Percentiles rank a stretch among this genome's conserved stretches.
Conservation (phyloP, 768 basidiomycete species). For the Pisolithus tinctorius region DNA sequence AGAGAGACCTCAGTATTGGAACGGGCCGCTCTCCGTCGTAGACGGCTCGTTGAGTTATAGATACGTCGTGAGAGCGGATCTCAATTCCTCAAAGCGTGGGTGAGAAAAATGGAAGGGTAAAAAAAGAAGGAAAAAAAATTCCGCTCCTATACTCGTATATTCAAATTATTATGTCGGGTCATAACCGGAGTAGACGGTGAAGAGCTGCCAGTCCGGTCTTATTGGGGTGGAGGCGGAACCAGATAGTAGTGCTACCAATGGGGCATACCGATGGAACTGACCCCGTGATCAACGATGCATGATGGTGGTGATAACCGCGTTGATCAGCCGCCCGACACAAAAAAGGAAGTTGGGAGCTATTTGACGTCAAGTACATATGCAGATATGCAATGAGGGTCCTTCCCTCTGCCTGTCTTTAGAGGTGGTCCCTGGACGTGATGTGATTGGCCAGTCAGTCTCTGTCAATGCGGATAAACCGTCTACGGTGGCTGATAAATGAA, state of each 20-base stretch:
- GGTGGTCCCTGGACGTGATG: no score
- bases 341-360: slow-evolving; percentile 9
- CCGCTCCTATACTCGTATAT: not conserved
- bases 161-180: not conserved
- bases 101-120: not conserved
- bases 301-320: slow-evolving; percentile 12
- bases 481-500: no score
- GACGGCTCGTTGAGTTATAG: no score
- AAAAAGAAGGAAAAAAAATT: not conserved
- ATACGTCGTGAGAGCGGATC: not conserved
- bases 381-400: not conserved
- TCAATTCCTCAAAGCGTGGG: not conserved
- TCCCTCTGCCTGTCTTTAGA: no score
- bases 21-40: not conserved
- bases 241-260: no score
- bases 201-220: not conserved
- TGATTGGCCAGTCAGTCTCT: no score
- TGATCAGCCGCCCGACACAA: slow-evolving; percentile 5
- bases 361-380: slow-evolving; percentile 4
- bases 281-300: not conserved
- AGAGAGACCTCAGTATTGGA: not conserved
- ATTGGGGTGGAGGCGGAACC: no score
- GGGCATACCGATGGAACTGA: not conserved
- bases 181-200: not conserved
- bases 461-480: no score